A percentile compares a stretch with the other conserved stretches of the same genome.
Evolutionary conservation across 345 rosid species (phyloP).

Genomic region (Eucalyptus decipiens): DNA sequence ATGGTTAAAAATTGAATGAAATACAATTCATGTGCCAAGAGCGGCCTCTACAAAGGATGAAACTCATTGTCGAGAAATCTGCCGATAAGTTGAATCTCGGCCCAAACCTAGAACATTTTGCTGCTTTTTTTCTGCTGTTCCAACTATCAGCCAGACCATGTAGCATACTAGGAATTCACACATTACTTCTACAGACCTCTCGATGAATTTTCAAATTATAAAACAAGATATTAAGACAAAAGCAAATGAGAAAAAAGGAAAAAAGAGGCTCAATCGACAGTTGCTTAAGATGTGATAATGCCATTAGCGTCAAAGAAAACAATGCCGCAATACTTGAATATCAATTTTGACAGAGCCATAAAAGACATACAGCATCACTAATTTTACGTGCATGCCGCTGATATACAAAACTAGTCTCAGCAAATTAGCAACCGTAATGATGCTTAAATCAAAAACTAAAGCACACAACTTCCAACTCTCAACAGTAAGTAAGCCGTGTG

Average conservation of each 20-base stretch:
- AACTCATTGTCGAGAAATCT: not conserved
- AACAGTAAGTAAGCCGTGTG: not conserved
- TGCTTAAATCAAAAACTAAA: not conserved
- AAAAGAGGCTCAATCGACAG: no score
- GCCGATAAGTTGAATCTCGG: not conserved
- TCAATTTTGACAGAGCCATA: not conserved
- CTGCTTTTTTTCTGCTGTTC: not conserved
- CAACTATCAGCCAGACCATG: not conserved
- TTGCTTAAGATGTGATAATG: not conserved
- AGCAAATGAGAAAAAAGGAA: no score
- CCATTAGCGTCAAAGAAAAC: not conserved
- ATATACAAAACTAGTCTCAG: not conserved
- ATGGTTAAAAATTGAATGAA: not conserved
- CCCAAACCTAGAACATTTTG: not conserved
- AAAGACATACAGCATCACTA: not conserved
- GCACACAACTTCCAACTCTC: not conserved
- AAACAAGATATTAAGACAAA: not conserved
- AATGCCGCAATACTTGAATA: not conserved
- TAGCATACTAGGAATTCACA: not conserved
- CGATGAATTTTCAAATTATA: not conserved
- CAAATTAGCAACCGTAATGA: not conserved
- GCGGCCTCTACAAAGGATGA: not conserved
- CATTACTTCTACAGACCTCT: not conserved
- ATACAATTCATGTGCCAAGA: not conserved
- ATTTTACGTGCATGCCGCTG: not conserved